Evolutionary conservation across 2,329 filamentous ascomycete species (phyloP), one percentile per base, ranked within the genome.

Genomic region (Cladophialophora psammophila): DNA sequence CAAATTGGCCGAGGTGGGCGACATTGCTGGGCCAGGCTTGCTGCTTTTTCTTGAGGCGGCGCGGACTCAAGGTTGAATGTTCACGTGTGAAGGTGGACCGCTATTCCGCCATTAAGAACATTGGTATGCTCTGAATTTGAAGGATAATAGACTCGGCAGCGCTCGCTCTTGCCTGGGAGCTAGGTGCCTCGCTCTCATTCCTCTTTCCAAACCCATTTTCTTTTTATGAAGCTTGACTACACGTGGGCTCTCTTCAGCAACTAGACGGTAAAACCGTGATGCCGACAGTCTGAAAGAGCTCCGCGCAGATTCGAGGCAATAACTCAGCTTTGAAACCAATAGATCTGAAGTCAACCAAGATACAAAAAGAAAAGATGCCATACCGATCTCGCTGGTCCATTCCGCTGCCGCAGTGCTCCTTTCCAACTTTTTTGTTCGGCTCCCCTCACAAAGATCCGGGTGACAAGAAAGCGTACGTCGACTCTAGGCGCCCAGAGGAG

Each of bases 401-500:
- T 15, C 73, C 76, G n/a, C 78, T 81, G 32, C 81, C 82, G 0
- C 68, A 75, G 7, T 75, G 79, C 18, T 80, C 80, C 2, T 73
- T 84, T 12, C 78, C 81, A 34, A 79, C 80, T 10, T 83, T 77
- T 69, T 71, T 84, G 52, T 84, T 84, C 71, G 61, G 50, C 0
- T 74, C 72, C 7, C 69, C 75, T 3, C 18, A 48, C 53, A 50
- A 36, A 13, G 18, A 35, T 20, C 66, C 74, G 3, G 69, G 81
- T 1, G 74, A 78, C 2, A 76, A 72, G 15, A 78, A 75, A 35
- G 69, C 77, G 5, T 85, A 89, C 73, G 80, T 82, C 53, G 86
- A 88, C 69, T 87, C 88, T 0, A 80, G 81, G 4, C 78, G 88
- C 55, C 85, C 87, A 0, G 77, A 77, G 12, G 86, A 83, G 55